A percentile compares a stretch with the other conserved stretches of the same genome.
Evolutionary conservation across 2,329 filamentous ascomycete genomes (phyloP).

Genomic region (Beauveria sp.): DNA sequence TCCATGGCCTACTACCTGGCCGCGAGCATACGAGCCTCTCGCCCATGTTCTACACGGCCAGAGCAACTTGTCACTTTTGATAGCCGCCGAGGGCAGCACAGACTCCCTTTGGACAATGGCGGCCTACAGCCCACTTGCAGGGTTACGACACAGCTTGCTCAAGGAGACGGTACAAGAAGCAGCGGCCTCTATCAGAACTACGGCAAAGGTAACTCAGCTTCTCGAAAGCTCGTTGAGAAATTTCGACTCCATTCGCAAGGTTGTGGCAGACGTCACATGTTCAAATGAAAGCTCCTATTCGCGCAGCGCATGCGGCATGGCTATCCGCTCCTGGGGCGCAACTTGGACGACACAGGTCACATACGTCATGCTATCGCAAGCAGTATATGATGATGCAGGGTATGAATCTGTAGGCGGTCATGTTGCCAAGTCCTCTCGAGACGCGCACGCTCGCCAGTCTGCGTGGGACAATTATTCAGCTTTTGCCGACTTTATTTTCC

Average conservation of each 20-base stretch:
- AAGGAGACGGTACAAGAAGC: slow-evolving; percentile 13
- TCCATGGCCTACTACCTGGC: slow-evolving; percentile 13
- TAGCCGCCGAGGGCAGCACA: slow-evolving; percentile 2
- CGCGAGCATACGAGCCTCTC: slow-evolving; percentile 7
- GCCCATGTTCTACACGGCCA: not conserved
- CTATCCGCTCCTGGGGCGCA: slow-evolving; percentile 15
- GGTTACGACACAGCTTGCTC: slow-evolving; percentile 6
- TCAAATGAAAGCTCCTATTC: not conserved
- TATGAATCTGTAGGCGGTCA: not conserved
- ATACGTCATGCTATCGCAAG: slow-evolving; percentile 11
- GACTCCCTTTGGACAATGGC: slow-evolving; percentile 15
- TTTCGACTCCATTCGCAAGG: slow-evolving; percentile 8
- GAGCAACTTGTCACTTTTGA: slow-evolving; percentile 9
- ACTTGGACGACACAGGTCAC: slow-evolving; percentile 14
- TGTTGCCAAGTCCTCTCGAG: not conserved
- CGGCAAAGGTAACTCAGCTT: slow-evolving; percentile 10
- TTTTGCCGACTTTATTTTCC: slow-evolving; percentile 12
- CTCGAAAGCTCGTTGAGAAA: slow-evolving; percentile 12
- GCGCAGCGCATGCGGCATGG: slow-evolving; percentile 15
- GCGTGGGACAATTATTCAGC: not conserved
- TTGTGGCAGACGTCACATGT: not conserved
- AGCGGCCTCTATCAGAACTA: slow-evolving; percentile 7
- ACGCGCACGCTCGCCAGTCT: too few relatives aligned
- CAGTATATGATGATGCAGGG: not conserved
- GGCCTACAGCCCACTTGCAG: slow-evolving; percentile 13